Conservation (phyloP, 2,329 filamentous ascomycete species). For the Colletotrichum musicola region DNA sequence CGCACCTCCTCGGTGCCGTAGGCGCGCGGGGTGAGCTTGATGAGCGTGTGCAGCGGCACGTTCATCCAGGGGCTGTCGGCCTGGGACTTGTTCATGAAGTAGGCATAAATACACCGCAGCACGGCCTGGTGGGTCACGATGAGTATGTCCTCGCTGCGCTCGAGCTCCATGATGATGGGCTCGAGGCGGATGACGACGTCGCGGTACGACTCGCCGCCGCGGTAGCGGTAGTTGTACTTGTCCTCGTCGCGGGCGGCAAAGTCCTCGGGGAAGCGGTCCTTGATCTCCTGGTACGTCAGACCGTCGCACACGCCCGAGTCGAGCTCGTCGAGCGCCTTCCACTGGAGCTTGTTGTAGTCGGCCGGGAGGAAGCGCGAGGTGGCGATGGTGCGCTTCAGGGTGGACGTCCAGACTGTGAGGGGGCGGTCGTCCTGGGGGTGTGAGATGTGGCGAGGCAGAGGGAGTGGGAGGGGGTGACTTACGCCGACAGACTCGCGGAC, state of each 20-base stretch:
- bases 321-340: conserved; percentile 98
- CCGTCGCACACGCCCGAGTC: conserved; percentile 97
- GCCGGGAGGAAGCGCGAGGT: conserved; percentile 85
- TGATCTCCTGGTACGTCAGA: conserved; percentile 95
- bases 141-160: conserved; percentile 94
- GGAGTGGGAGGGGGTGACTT: conserved; percentile 49
- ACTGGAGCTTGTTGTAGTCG: conserved; percentile 93
- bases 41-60: conserved; percentile 94
- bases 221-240: conserved; percentile 99
- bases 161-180: conserved; percentile 99
- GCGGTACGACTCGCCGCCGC: conserved; percentile 93
- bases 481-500: conserved; percentile 89
- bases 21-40: conserved; percentile 94
- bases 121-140: conserved; percentile 99
- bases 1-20: conserved; percentile 94
- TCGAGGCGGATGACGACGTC: conserved; percentile 98
- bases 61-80: conserved; percentile 98
- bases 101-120: conserved; percentile 95
- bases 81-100: conserved; percentile 98
- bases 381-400: conserved; percentile 85
- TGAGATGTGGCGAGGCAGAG: not conserved
- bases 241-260: conserved; percentile 96
- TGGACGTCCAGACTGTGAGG: conserved; percentile 73
- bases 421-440: conserved; percentile 68
- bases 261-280: conserved; percentile 90